A percentile compares a stretch with the other conserved stretches of the same genome.
These are phyloP conservation scores for Paecilomyces niveus DNA, from an alignment of 2,329 filamentous ascomycete species.

Conservation along the genomic window DNA sequence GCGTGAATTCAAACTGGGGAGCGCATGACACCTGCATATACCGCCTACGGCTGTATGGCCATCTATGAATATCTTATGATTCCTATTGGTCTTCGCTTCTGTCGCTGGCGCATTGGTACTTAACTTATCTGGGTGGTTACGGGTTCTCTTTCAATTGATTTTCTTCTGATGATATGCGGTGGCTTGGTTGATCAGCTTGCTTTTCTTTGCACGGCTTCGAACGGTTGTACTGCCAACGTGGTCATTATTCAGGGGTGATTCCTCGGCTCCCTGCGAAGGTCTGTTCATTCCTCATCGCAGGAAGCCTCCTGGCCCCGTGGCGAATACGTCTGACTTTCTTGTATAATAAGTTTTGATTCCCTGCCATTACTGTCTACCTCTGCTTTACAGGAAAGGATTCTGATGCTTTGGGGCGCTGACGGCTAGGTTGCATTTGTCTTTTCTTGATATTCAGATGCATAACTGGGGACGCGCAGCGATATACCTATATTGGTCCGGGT, in stretches of 20 bases:
- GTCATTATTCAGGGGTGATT: neutral
- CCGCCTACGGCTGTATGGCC: conserved; percentile 38
- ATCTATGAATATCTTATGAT: conserved; percentile 11
- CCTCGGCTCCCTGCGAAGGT: neutral
- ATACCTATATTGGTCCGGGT: neutral
- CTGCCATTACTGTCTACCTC: neutral
- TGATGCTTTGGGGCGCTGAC: neutral
- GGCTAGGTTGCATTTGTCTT: neutral
- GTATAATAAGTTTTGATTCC: neutral
- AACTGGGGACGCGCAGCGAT: neutral
- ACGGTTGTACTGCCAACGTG: neutral
- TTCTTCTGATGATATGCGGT: neutral
- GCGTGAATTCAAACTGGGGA: conserved; percentile 39
- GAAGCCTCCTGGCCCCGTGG: no score
- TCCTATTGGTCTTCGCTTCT: neutral
- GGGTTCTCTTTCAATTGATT: neutral
- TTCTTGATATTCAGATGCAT: neutral
- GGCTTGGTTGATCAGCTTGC: neutral
- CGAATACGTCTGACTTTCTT: neutral
- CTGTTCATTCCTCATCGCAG: no score
- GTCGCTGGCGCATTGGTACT: neutral
- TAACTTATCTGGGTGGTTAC: neutral
- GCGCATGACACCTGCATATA: conserved; percentile 39
- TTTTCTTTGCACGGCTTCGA: neutral
- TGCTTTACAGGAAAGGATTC: neutral